A percentile compares a stretch with the other conserved stretches of the same genome.
These are phyloP conservation scores for Didymella sp. DNA, from an alignment of 2,329 filamentous ascomycete species.

Conservation along the genomic window DNA sequence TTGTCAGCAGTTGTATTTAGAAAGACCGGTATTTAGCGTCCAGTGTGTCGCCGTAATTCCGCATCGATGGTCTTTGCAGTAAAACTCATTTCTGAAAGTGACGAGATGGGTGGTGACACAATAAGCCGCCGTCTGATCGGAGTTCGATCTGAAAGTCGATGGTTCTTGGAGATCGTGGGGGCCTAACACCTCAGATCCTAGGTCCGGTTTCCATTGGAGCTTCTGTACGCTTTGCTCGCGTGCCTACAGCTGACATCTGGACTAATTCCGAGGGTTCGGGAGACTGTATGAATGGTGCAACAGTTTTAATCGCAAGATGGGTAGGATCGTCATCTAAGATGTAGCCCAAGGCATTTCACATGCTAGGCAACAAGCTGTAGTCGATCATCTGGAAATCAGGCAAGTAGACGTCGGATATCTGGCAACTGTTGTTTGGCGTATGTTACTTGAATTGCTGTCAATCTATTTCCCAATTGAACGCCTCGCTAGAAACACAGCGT, in stretches of 20 bases:
- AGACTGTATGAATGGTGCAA: not conserved
- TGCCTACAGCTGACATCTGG: not conserved
- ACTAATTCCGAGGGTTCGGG: not conserved
- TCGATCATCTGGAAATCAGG: not conserved
- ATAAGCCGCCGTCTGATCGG: not conserved
- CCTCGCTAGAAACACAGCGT: not conserved
- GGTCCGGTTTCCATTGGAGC: not conserved
- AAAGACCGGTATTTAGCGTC: not conserved
- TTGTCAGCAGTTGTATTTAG: not conserved
- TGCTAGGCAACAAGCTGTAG: not conserved
- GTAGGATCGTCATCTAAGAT: not conserved
- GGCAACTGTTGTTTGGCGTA: not conserved
- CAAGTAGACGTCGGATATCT: too few species aligned
- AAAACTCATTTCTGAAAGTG: not conserved
- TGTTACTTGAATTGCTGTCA: not conserved
- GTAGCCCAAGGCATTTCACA: not conserved
- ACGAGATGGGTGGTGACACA: not conserved
- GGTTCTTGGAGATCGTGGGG: not conserved
- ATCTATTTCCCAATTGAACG: not conserved
- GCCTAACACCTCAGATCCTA: not conserved
- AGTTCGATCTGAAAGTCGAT: not conserved
- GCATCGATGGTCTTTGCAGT: not conserved
- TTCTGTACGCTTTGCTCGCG: not conserved
- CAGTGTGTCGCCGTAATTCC: too few species aligned
- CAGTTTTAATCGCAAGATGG: not conserved